phyloP scores from a whole-genome alignment of 306 rosid genomes.

The Oxytropis ochrocephala region DNA sequence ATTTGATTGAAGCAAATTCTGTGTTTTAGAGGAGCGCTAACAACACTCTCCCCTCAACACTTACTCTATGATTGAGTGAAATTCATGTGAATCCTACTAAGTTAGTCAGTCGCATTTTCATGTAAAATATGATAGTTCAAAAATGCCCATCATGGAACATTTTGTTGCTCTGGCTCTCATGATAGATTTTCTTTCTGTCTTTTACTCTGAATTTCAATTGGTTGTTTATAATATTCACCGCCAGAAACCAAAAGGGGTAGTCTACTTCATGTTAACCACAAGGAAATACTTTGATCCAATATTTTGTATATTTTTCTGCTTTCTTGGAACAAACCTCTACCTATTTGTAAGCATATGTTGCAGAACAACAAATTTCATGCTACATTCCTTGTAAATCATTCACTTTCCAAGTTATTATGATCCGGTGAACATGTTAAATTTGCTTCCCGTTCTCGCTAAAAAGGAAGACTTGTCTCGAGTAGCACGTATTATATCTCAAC shows the following conservation, averaged over 20 bases:
- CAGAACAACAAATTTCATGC: neutral
- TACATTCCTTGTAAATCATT: neutral
- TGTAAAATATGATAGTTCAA: conserved; percentile 2
- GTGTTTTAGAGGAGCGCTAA: neutral
- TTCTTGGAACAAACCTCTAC: neutral
- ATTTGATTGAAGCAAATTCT: conserved; percentile 12
- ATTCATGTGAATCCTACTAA: too few species aligned
- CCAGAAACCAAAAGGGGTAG: neutral
- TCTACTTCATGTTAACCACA: neutral
- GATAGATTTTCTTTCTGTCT: neutral
- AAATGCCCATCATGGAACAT: neutral
- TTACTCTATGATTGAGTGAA: too few species aligned
- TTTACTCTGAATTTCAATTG: neutral
- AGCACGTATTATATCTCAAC: neutral
- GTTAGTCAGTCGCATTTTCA: too few species aligned
- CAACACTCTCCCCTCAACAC: too few species aligned
- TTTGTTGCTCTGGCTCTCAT: neutral
- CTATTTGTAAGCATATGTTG: too few species aligned
- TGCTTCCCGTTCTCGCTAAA: neutral
- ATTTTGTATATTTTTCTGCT: neutral
- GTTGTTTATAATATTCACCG: conserved; percentile 1
- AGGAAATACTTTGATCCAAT: neutral
- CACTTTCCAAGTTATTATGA: neutral
- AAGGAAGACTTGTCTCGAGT: neutral
- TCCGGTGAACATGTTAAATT: neutral